These are phyloP conservation scores for Vigna hirtella DNA, from an alignment of 306 rosid genomes.

Conservation along the genomic window DNA sequence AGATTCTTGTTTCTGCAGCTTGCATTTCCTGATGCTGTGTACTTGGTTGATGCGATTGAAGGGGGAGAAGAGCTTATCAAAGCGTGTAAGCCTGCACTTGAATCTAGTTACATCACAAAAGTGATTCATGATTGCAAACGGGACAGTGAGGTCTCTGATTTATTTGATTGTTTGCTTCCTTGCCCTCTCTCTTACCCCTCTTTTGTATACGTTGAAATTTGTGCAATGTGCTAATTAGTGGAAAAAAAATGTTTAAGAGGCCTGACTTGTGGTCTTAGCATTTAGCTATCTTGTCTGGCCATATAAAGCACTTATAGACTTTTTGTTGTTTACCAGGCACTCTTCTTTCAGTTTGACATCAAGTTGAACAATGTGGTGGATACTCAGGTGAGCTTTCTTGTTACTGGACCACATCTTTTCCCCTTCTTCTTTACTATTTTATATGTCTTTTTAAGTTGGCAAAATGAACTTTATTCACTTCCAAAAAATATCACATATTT, in stretches of 20 bases:
- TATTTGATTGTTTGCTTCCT: conserved; percentile 37
- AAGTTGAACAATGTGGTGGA: conserved; percentile 96
- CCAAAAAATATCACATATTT: conserved; percentile 4
- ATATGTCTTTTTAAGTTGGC: conserved; percentile 29
- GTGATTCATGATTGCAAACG: conserved; percentile 99
- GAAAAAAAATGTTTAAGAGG: neutral
- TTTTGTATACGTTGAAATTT: conserved; percentile 25
- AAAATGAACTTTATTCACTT: conserved; percentile 27
- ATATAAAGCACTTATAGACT: conserved; percentile 31
- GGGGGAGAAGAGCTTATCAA: conserved; percentile 82
- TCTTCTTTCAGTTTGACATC: conserved; percentile 96
- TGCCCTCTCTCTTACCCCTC: neutral
- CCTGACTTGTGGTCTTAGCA: conserved; percentile 31
- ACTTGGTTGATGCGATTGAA: conserved; percentile 89
- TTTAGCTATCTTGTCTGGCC: conserved; percentile 10
- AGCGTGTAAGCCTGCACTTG: conserved; percentile 99
- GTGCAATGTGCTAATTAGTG: neutral
- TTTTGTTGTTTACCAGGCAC: conserved; percentile 67
- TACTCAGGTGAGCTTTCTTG: conserved; percentile 81
- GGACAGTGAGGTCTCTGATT: conserved; percentile 87
- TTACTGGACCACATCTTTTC: conserved; percentile 2
- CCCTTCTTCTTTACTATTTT: conserved; percentile 9
- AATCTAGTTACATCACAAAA: conserved; percentile 87
- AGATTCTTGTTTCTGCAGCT: conserved; percentile 63
- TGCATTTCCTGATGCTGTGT: conserved; percentile 93